Percentiles rank a stretch among this genome's conserved stretches.
phyloP scores from a whole-genome alignment of 1,139 yeast species.

The Suhomyces bokatorum region DNA sequence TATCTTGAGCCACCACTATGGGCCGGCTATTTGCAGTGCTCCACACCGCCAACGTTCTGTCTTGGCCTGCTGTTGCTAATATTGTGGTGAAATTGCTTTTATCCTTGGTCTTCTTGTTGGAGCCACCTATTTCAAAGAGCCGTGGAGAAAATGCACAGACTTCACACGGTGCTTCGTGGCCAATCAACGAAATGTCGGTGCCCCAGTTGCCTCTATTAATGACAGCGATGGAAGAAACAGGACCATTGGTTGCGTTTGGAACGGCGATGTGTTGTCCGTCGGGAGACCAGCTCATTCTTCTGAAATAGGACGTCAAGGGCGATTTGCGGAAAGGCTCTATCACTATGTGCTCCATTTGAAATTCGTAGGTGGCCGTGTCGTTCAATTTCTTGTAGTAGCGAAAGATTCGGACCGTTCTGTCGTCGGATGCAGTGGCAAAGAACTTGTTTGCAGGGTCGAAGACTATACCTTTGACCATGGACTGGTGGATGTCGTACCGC shows the following conservation, averaged over 20 bases:
- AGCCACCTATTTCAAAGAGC: slow-evolving; percentile 39
- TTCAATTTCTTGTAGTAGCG: slow-evolving; percentile 70
- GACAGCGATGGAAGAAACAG: slow-evolving; percentile 85
- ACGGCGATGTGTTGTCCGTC: slow-evolving; percentile 96
- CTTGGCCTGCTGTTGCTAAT: slow-evolving; percentile 80
- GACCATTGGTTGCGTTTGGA: slow-evolving; percentile 96
- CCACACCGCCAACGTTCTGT: slow-evolving; percentile 71
- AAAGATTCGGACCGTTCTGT: slow-evolving; percentile 82
- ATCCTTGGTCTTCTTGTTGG: slow-evolving; percentile 19
- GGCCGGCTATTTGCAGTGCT: slow-evolving; percentile 63
- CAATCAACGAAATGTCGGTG: slow-evolving; percentile 80
- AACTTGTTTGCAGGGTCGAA: slow-evolving; percentile 98
- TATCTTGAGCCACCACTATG: slow-evolving; percentile 61
- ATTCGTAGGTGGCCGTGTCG: slow-evolving; percentile 70
- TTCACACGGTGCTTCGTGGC: slow-evolving; percentile 97
- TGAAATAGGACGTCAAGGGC: slow-evolving; percentile 88
- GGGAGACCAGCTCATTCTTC: slow-evolving; percentile 96
- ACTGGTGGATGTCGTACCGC: slow-evolving; percentile 87
- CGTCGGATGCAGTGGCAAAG: slow-evolving; percentile 96
- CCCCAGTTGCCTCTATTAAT: slow-evolving; percentile 94
- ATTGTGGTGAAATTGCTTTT: slow-evolving; percentile 46
- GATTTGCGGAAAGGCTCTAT: slow-evolving; percentile 83
- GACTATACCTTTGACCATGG: slow-evolving; percentile 94
- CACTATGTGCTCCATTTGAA: slow-evolving; percentile 81
- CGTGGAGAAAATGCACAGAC: slow-evolving; percentile 88